These are phyloP conservation scores for Rickenella mellea DNA, from an alignment of 768 basidiomycete species.

Conservation along the genomic window DNA sequence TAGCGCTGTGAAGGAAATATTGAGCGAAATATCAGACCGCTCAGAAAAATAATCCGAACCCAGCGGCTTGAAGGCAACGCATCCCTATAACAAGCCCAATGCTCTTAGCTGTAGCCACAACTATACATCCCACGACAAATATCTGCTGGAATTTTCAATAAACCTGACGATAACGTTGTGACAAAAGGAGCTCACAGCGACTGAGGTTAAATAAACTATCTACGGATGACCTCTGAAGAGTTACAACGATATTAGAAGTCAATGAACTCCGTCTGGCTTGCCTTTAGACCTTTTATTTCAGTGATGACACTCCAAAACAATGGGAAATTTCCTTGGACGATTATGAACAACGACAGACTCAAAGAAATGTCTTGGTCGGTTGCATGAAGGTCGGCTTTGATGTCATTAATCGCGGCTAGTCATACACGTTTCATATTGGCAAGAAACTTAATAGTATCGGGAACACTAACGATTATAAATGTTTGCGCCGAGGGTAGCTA, in stretches of 20 bases:
- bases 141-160: constrained; percentile 14
- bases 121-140: constrained; percentile 44
- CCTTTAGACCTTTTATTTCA: constrained; percentile 71
- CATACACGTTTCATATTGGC: background rate
- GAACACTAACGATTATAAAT: constrained; percentile 54
- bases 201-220: constrained; percentile 17
- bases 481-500: constrained; percentile 46
- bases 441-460: background rate
- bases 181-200: constrained; percentile 8
- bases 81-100: constrained; percentile 57
- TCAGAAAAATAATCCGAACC: constrained; percentile 20
- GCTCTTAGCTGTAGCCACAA: constrained; percentile 44
- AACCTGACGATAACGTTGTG: background rate
- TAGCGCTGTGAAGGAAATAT: constrained; percentile 32
- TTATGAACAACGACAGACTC: constrained; percentile 63
- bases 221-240: background rate
- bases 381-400: constrained; percentile 51
- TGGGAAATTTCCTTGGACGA: constrained; percentile 61
- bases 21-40: background rate
- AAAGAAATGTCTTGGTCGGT: constrained; percentile 53
- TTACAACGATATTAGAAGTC: background rate
- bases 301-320: constrained; percentile 60
- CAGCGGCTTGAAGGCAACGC: constrained; percentile 58
- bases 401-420: constrained; percentile 52
- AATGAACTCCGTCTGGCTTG: constrained; percentile 15